Conservation (phyloP, 257 asterid species). For the Capsicum pubescens region DNA sequence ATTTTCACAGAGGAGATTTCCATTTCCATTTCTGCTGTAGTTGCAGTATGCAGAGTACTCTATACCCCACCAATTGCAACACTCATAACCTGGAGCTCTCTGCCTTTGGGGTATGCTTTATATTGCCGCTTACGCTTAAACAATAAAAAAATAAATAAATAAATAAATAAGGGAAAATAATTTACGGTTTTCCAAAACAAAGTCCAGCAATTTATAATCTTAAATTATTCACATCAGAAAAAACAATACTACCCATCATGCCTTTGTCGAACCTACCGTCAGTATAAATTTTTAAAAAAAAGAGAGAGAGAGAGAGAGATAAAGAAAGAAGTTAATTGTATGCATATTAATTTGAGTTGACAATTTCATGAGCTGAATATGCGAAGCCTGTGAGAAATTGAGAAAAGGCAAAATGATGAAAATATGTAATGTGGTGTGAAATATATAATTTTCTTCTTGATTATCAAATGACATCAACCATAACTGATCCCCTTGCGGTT, state of each 20-base stretch:
- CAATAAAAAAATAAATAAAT: no score
- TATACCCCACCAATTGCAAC: neutral
- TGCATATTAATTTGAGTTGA: no score
- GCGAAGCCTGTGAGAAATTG: no score
- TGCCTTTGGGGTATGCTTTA: neutral
- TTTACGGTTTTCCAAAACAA: neutral
- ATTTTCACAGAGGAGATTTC: constrained; percentile 54
- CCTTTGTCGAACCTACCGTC: neutral
- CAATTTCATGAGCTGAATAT: neutral
- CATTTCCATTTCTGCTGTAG: constrained; percentile 45
- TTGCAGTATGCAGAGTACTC: neutral
- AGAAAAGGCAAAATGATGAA: neutral
- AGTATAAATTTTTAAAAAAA: no score
- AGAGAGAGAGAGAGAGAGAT: no score
- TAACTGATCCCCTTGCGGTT: no score
- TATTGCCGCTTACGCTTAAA: neutral
- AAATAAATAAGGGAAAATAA: neutral
- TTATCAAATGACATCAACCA: no score
- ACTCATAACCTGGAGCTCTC: neutral
- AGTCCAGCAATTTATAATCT: neutral
- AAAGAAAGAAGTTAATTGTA: no score
- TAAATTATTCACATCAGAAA: neutral
- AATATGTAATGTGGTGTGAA: no score
- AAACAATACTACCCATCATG: neutral
- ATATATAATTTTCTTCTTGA: no score